A percentile compares a stretch with the other conserved stretches of the same genome.
These are phyloP conservation scores for Leptosphaerulina australis DNA, from an alignment of 2,329 filamentous ascomycete genomes.

Conservation along the genomic window DNA sequence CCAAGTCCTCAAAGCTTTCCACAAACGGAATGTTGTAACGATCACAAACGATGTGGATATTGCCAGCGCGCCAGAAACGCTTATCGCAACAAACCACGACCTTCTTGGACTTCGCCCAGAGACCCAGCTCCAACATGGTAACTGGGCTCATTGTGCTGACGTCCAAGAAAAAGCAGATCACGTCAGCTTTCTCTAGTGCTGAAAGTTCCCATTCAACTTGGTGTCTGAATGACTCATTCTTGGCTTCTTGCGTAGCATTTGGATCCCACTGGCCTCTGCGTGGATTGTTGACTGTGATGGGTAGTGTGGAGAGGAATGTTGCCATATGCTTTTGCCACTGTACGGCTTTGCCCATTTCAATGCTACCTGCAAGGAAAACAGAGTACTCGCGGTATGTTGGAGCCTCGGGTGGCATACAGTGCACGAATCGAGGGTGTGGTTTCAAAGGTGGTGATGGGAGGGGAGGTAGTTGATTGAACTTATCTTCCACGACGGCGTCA, in stretches of 20 bases:
- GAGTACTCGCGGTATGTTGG: conserved; percentile 39
- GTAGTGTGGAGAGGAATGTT: conserved; percentile 48
- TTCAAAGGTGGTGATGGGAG: conserved; percentile 6
- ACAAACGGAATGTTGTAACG: conserved; percentile 56
- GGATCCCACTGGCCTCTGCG: conserved; percentile 62
- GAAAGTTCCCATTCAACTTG: conserved; percentile 69
- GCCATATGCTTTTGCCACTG: conserved; percentile 61
- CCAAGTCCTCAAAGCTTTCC: conserved; percentile 52
- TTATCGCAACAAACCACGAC: conserved; percentile 61
- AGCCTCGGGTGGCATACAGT: conserved; percentile 23
- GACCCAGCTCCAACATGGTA: conserved; percentile 65
- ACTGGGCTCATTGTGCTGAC: conserved; percentile 60
- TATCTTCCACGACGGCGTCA: conserved; percentile 28
- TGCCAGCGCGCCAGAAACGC: conserved; percentile 64
- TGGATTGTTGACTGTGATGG: conserved; percentile 65
- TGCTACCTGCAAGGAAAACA: conserved; percentile 66
- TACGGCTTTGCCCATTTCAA: conserved; percentile 51
- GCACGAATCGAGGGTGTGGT: conserved; percentile 17
- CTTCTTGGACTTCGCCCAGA: conserved; percentile 55
- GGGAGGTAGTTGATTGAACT: conserved; percentile 24
- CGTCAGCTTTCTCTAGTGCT: conserved; percentile 59
- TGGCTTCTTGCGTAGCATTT: conserved; percentile 56
- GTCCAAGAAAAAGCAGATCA: conserved; percentile 65
- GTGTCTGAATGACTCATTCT: conserved; percentile 53
- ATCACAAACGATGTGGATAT: conserved; percentile 64